These are phyloP conservation scores for Aquanectria penicillioides DNA, from an alignment of 2,329 filamentous ascomycete species.

Conservation along the genomic window DNA sequence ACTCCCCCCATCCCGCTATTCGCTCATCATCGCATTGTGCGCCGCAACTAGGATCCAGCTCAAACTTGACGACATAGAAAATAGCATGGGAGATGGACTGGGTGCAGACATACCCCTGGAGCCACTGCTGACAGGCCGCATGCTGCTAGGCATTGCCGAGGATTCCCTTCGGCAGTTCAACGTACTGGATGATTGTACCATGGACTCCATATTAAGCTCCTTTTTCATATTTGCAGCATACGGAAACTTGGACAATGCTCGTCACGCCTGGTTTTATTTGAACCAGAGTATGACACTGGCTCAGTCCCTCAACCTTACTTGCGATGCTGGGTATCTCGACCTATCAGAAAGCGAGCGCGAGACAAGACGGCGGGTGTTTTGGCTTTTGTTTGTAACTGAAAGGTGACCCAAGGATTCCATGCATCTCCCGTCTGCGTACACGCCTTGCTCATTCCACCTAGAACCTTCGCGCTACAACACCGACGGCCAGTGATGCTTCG, in stretches of 20 bases:
- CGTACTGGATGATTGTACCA: conserved; percentile 40
- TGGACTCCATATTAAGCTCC: conserved; percentile 43
- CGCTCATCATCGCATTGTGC: conserved; percentile 42
- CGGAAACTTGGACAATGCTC: conserved; percentile 41
- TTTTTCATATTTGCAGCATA: conserved; percentile 46
- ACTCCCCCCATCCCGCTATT: conserved; percentile 41
- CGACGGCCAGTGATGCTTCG: conserved; percentile 44
- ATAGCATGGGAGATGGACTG: conserved; percentile 14
- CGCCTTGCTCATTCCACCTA: not conserved
- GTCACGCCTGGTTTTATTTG: conserved; percentile 46
- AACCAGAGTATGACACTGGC: conserved; percentile 46
- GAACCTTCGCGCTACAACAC: conserved; percentile 45
- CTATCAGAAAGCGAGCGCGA: conserved; percentile 38
- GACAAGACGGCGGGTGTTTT: conserved; percentile 44
- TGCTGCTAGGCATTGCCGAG: conserved; percentile 41
- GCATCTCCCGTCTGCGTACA: fast-evolving
- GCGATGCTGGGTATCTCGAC: conserved; percentile 38
- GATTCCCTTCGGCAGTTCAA: conserved; percentile 40
- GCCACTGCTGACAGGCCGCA: conserved; percentile 38
- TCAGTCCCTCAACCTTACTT: conserved; percentile 40
- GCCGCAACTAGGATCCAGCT: conserved; percentile 45
- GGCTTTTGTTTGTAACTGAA: conserved; percentile 49
- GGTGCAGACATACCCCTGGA: conserved; percentile 31
- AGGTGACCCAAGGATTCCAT: conserved; percentile 19
- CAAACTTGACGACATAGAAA: conserved; percentile 32